Evolutionary conservation across 2,329 filamentous ascomycete species (phyloP).

Genomic region (Whalleya microplaca): DNA sequence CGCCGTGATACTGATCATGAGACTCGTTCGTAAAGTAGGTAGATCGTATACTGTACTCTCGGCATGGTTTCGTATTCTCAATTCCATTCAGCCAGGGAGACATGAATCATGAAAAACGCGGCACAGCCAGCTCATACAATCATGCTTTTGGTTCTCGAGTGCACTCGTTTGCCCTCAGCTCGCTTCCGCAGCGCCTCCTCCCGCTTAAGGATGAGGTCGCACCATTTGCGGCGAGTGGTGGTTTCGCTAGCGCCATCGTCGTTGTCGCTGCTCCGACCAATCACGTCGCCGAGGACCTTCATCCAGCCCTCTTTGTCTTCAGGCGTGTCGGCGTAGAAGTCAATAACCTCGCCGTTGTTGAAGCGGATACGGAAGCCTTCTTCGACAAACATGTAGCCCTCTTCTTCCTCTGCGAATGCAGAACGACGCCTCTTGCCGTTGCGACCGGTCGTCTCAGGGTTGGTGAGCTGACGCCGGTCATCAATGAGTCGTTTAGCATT

Average conservation of each 20-base stretch:
- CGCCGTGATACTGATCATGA: conserved; percentile 18
- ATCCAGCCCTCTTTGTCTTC: conserved; percentile 95
- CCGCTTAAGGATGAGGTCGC: conserved; percentile 66
- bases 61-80: conserved; percentile 24
- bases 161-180: conserved; percentile 54
- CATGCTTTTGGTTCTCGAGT: conserved; percentile 63
- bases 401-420: conserved; percentile 96
- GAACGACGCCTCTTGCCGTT: conserved; percentile 84
- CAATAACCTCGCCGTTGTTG: conserved; percentile 96
- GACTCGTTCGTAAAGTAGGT: conserved; percentile 13
- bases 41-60: conserved; percentile 7
- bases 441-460: conserved; percentile 79
- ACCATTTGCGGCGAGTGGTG: conserved; percentile 63
- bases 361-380: conserved; percentile 99
- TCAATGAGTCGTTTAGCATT: conserved; percentile 95
- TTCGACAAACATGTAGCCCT: conserved; percentile 99
- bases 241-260: conserved; percentile 49
- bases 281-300: conserved; percentile 77
- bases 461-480: conserved; percentile 80
- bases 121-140: conserved; percentile 44
- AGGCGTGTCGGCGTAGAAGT: conserved; percentile 93
- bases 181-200: conserved; percentile 63
- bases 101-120: conserved; percentile 7
- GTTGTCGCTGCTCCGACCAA: conserved; percentile 57
- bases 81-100: conserved; percentile 11